Evolutionary conservation across 2,329 filamentous ascomycete species (phyloP), one percentile per base, ranked within the genome.

Genomic region (Colletotrichum acutatum): DNA sequence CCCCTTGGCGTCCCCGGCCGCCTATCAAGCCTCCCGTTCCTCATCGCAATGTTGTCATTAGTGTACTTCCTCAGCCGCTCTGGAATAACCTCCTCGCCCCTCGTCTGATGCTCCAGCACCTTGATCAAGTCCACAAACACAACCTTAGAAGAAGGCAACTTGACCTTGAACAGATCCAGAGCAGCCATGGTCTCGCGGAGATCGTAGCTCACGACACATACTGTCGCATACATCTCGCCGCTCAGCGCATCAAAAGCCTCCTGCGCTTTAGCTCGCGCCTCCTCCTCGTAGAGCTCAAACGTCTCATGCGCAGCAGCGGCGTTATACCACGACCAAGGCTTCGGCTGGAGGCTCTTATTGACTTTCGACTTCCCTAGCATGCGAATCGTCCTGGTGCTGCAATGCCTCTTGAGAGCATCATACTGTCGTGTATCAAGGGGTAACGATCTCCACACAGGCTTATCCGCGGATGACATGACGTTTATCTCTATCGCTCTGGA

Each of bases 81-180:
- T 1, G 68, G 63, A 0, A 56, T 49, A 0, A 46, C 46, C 1
- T 34, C 63, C 11, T 22, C 19, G 4, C 16, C 30, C 3, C 5
- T 66, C 49, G n/a, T 60, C 46, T 71, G 63, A 32, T 65, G 62
- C 52, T 65, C 62, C 52, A 65, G 22, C 19, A 37, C 68, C 58
- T 49, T 71, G 56, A 14, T 56, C 19, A 65, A 22, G 24, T 65
- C 52, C 16, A 65, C 62, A 28, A 56, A 46, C 30, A 57, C 56
- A 7, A 24, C 12, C 16, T 9, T n/a, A 14, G 14, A 4, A 26
- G 22, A 4, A 12, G 65, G 56, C 37, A 52, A 16, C 6, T 22
- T 49, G 5, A 61, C 12, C 6, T 28, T 11, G 11, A 67, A 60
- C 30, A n/a, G 8, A n/a, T 49, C 28, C 54, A 67, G 46, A 56